These are phyloP conservation scores for Cyclocybe cylindracea DNA, from an alignment of 768 basidiomycete genomes.

Conservation along the genomic window DNA sequence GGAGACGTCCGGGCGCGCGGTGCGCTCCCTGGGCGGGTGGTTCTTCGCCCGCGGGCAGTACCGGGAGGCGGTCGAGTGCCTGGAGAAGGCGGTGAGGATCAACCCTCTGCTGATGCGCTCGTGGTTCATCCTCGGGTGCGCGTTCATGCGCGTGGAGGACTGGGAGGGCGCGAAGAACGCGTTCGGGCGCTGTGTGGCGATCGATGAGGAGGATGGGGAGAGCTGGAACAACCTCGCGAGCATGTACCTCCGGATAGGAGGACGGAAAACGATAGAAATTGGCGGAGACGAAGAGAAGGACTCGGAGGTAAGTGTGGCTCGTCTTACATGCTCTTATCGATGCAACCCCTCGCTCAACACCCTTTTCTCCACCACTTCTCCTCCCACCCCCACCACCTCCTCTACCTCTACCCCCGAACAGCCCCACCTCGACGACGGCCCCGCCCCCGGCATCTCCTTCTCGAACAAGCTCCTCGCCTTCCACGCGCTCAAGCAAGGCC, in stretches of 20 bases:
- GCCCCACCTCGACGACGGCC: constrained; percentile 16
- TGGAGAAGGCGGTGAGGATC: constrained; percentile 79
- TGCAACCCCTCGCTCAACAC: no score
- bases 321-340: no score
- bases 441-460: constrained; percentile 48
- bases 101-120: constrained; percentile 86
- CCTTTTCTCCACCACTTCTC: no score
- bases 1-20: constrained; percentile 83
- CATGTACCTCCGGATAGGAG: constrained; percentile 84
- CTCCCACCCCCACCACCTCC: no score
- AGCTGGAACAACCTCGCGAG: constrained; percentile 98
- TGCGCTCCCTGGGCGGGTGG: constrained; percentile 88
- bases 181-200: constrained; percentile 81
- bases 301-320: constrained; percentile 24
- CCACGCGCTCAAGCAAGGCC: constrained; percentile 88
- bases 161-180: constrained; percentile 86
- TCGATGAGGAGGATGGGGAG: constrained; percentile 96
- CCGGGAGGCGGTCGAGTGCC: constrained; percentile 58
- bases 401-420: no score
- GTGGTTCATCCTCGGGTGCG: constrained; percentile 98
- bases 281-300: constrained; percentile 19
- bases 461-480: constrained; percentile 86
- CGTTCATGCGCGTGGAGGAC: constrained; percentile 75
- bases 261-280: constrained; percentile 24
- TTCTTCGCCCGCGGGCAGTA: constrained; percentile 74